These are phyloP conservation scores for Talinum fruticosum DNA, from an alignment of 148 eudicot genomes.

Conservation along the genomic window DNA sequence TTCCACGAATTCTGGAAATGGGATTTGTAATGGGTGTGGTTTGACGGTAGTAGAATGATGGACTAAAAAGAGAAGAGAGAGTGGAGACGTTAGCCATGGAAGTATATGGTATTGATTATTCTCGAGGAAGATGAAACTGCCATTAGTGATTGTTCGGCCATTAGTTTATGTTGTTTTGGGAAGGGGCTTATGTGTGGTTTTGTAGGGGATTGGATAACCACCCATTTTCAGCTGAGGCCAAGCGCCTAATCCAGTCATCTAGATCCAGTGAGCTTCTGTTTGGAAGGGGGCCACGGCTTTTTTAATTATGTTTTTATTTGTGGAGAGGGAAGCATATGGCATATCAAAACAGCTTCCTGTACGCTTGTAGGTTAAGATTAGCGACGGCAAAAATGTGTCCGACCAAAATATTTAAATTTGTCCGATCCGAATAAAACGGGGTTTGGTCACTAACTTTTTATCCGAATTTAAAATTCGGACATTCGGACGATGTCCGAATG, in stretches of 20 bases:
- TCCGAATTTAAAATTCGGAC: no score
- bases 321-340: no score
- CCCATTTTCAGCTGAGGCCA: not conserved
- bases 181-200: not conserved
- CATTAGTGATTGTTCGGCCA: constrained; percentile 12
- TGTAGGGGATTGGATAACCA: not conserved
- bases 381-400: no score
- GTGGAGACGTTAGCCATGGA: constrained; percentile 33
- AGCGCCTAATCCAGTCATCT: not conserved
- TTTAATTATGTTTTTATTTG: no score
- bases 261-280: not conserved
- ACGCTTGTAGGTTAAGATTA: no score
- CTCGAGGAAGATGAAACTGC: not conserved
- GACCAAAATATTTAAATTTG: no score
- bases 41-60: constrained; percentile 15
- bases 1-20: constrained; percentile 24
- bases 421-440: no score
- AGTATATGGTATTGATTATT: not conserved
- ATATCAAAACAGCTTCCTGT: no score
- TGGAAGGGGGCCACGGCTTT: no score
- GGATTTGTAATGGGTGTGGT: constrained; percentile 31
- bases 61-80: constrained; percentile 17
- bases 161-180: not conserved
- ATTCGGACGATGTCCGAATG: no score
- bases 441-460: no score